Percentiles rank a stretch among this genome's conserved stretches.
Conservation (phyloP, 495 filamentous ascomycete species). For the Hypoxylon crocopeplum region DNA sequence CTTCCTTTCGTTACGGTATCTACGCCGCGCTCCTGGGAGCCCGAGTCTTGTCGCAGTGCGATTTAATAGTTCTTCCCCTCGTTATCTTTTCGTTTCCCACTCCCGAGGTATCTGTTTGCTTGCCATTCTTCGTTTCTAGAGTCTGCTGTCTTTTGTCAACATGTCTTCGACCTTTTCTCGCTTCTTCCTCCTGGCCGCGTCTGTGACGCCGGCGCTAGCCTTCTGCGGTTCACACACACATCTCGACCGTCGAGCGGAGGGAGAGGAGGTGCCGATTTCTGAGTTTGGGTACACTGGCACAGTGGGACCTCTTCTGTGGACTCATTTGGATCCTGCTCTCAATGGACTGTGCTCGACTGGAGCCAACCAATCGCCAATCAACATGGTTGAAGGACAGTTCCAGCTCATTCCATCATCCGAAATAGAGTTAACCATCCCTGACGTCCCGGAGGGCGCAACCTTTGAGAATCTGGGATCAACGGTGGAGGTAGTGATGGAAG, state of each 20-base stretch:
- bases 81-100: slow-evolving; percentile 1
- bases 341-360: slow-evolving; percentile 61
- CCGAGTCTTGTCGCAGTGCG: background rate
- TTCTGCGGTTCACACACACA: slow-evolving; percentile 41
- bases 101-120: slow-evolving; percentile 1
- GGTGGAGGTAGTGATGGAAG: slow-evolving; percentile 60
- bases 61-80: slow-evolving; percentile 4
- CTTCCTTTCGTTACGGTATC: slow-evolving; percentile 23
- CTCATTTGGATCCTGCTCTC: slow-evolving; percentile 50
- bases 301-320: slow-evolving; percentile 66
- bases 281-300: slow-evolving; percentile 59
- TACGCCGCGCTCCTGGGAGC: slow-evolving; percentile 17
- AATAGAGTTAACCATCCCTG: slow-evolving; percentile 40
- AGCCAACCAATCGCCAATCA: slow-evolving; percentile 68
- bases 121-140: slow-evolving; percentile 1
- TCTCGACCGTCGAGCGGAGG: slow-evolving; percentile 46
- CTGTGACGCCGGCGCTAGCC: slow-evolving; percentile 34
- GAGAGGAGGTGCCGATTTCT: slow-evolving; percentile 37
- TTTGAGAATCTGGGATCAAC: slow-evolving; percentile 69
- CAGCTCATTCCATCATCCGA: slow-evolving; percentile 50
- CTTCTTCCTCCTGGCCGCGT: slow-evolving; percentile 33
- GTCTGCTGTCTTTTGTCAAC: slow-evolving; percentile 7
- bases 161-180: slow-evolving; percentile 26
- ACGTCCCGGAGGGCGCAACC: slow-evolving; percentile 48
- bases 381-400: slow-evolving; percentile 52